Conservation (phyloP, 2,329 filamentous ascomycete species). For the Fusarium chaquense region DNA sequence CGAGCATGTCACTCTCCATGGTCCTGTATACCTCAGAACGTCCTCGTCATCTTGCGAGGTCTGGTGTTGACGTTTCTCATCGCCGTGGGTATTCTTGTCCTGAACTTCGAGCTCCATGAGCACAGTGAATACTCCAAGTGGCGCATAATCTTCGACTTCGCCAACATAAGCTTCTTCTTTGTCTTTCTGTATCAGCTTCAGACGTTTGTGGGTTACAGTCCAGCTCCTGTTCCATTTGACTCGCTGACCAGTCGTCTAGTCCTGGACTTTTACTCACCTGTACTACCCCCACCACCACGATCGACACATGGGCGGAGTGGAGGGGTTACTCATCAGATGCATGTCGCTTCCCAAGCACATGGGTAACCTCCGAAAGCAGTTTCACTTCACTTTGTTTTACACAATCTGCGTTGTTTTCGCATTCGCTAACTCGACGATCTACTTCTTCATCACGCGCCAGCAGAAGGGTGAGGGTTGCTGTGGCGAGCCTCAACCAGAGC, state of each 20-base stretch:
- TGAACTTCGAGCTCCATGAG: slow-evolving; percentile 60
- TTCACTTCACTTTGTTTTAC: slow-evolving; percentile 65
- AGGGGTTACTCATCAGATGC: slow-evolving; percentile 53
- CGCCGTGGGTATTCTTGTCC: slow-evolving; percentile 56
- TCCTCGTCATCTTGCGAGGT: slow-evolving; percentile 59
- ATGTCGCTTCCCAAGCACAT: slow-evolving; percentile 62
- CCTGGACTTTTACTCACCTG: slow-evolving; percentile 66
- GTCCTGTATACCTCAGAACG: slow-evolving; percentile 59
- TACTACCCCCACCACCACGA: slow-evolving; percentile 58
- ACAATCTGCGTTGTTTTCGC: slow-evolving; percentile 59
- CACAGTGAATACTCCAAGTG: slow-evolving; percentile 55
- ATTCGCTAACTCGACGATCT: slow-evolving; percentile 64
- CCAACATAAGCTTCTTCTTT: slow-evolving; percentile 57
- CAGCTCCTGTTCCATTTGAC: neutral
- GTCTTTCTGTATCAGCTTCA: slow-evolving; percentile 61
- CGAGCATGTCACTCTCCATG: slow-evolving; percentile 66
- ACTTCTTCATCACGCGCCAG: slow-evolving; percentile 59
- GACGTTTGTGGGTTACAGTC: slow-evolving; percentile 57
- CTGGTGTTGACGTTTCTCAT: slow-evolving; percentile 59
- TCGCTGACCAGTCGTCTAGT: slow-evolving; percentile 48
- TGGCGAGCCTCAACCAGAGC: slow-evolving; percentile 22
- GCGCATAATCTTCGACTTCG: slow-evolving; percentile 64
- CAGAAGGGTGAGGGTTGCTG: slow-evolving; percentile 41
- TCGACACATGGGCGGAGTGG: slow-evolving; percentile 52
- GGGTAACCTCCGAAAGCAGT: slow-evolving; percentile 56